Base-by-base conservation (phyloP, 2,329 filamentous ascomycete genomes). In the Incumbomyces delicatus region DNA sequence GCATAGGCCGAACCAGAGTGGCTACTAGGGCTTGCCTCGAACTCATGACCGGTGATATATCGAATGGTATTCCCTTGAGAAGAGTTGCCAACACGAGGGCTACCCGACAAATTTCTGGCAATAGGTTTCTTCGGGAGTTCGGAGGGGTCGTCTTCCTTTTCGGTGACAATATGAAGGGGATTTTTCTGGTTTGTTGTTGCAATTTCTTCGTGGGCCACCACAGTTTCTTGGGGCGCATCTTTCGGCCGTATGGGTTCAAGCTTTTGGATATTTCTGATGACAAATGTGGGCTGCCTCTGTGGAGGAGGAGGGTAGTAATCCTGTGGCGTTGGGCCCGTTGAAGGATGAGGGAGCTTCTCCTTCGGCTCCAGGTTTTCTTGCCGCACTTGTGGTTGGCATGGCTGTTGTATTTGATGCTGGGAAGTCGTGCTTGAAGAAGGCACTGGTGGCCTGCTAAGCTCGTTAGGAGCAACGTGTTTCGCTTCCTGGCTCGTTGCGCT, bases 251-350 rank as follows among this genome's bases (percentile, higher is more conserved):
- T 42, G n/a, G 20, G 40, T 17, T 42, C 40, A 3, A 42, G 40
- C 14, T 42, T 42, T 27, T 42, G 40, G 12, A 29, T 16, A 27
- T 16, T 42, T 14, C 40, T 27, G n/a, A 29, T 16, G 10, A 29
- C 32, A 12, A 32, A 30, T 33, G 40, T 32, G 7, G 40, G 20
- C 16, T 22, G 22, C 32, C 40, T 2, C 29, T 42, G 40, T 32
- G 32, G 42, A 22, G 32, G 42, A 37, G 42, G 42, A 14, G 42
- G 42, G 14, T n/a, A 36, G 27, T 27, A 44, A 11, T 38, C 42
- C 14, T 36, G 42, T n/a, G 18, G 10, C 5, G 6, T 12, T n/a
- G 16, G 22, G 13, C 33, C 22, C 7, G 27, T 3, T 12, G 13
- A 5, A 20, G 41, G 41, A 14, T 12, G 39, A 29, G 30, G 17